phyloP scores from a whole-genome alignment of 768 basidiomycete species.

The Tylopilus rubrobrunneus region DNA sequence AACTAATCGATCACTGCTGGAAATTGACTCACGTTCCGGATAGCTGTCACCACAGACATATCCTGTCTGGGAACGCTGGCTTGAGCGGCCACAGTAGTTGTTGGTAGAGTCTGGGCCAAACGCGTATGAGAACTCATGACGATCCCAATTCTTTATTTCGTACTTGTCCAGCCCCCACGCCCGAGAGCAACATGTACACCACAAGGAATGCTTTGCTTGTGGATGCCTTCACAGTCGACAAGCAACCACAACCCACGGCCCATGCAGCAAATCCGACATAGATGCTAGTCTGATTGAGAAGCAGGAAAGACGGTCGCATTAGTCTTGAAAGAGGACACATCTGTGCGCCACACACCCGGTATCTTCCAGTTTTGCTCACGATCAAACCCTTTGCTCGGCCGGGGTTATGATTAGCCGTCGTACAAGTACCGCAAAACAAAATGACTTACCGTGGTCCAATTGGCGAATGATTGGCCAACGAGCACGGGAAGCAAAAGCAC shows the following conservation, averaged over 20 bases:
- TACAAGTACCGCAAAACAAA: too few species aligned
- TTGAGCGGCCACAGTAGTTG: slow-evolving; percentile 69
- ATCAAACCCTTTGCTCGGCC: slow-evolving; percentile 45
- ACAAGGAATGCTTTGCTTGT: slow-evolving; percentile 50
- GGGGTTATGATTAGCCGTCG: neutral
- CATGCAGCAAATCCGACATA: slow-evolving; percentile 63
- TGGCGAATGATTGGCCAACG: slow-evolving; percentile 57
- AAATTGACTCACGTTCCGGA: slow-evolving; percentile 47
- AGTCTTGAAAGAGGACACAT: neutral
- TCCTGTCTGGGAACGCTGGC: slow-evolving; percentile 66
- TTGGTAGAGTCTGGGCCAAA: slow-evolving; percentile 46
- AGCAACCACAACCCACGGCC: slow-evolving; percentile 65
- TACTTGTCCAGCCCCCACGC: slow-evolving; percentile 58
- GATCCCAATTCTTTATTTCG: slow-evolving; percentile 5
- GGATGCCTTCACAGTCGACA: slow-evolving; percentile 56
- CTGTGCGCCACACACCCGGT: slow-evolving; percentile 37
- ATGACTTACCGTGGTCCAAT: slow-evolving; percentile 47
- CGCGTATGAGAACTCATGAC: neutral
- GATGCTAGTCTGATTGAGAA: slow-evolving; percentile 26
- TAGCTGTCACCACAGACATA: slow-evolving; percentile 74
- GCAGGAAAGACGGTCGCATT: neutral
- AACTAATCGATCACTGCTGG: neutral
- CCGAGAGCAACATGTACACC: slow-evolving; percentile 57
- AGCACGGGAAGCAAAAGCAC: slow-evolving; percentile 69
- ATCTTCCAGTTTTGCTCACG: slow-evolving; percentile 62